Evolutionary conservation across 345 rosid genomes (phyloP).

Genomic region (Gossypium raimondii): DNA sequence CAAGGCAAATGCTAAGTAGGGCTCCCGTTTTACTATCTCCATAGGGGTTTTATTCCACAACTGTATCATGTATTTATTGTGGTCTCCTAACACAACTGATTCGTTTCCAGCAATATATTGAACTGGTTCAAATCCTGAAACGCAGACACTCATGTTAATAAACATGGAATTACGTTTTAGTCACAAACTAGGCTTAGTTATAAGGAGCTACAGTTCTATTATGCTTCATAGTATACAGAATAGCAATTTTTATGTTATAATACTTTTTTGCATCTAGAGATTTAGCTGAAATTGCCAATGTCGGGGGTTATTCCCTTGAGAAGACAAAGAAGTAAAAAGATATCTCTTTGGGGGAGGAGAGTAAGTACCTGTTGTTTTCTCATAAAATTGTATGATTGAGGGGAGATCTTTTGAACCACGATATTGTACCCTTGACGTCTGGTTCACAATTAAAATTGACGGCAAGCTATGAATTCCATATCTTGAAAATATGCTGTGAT

Average conservation of each 20-base stretch:
- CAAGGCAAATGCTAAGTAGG: constrained; percentile 48
- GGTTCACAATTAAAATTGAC: constrained; percentile 59
- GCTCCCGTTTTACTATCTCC: constrained; percentile 49
- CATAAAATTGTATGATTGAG: constrained; percentile 62
- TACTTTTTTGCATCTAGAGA: background rate
- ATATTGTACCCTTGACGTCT: constrained; percentile 50
- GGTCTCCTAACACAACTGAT: constrained; percentile 18
- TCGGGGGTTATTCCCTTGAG: background rate
- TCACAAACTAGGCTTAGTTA: background rate
- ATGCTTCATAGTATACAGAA: background rate
- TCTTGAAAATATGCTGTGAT: constrained; percentile 67
- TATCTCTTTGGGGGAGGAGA: background rate
- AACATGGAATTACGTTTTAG: background rate
- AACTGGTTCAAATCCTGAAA: constrained; percentile 60
- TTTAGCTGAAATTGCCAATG: background rate
- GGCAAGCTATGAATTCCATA: constrained; percentile 89
- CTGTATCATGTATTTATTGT: constrained; percentile 28
- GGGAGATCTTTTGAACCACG: constrained; percentile 58
- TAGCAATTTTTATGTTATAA: background rate
- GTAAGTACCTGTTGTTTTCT: constrained; percentile 58
- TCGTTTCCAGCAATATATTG: constrained; percentile 41
- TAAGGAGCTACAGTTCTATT: background rate
- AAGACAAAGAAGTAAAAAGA: background rate
- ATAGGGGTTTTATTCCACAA: constrained; percentile 32
- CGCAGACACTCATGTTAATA: constrained; percentile 1